A percentile compares a stretch with the other conserved stretches of the same genome.
These are phyloP conservation scores for Eimeria tenella DNA, from an alignment of 169 alveolate species.

Conservation along the genomic window DNA sequence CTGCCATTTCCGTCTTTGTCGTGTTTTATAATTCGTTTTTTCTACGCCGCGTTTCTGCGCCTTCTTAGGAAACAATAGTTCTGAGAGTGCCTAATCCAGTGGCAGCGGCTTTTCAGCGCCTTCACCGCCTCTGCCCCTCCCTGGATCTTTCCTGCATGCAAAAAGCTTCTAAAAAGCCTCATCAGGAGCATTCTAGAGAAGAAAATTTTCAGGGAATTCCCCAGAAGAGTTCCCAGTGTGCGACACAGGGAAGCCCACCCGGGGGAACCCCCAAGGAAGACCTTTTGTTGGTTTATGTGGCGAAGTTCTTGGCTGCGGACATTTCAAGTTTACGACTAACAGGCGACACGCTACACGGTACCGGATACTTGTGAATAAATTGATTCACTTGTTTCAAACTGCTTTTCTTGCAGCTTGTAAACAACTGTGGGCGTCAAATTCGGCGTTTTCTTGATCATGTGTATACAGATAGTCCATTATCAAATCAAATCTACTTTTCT, in stretches of 20 bases:
- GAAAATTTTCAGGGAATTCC: neutral
- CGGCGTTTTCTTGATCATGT: too few relatives aligned
- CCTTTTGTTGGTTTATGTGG: slow-evolving; percentile 53
- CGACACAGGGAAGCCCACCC: too few relatives aligned
- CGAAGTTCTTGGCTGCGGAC: slow-evolving; percentile 70
- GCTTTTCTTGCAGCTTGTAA: too few relatives aligned
- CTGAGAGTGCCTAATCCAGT: slow-evolving; percentile 83
- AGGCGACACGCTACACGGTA: slow-evolving; percentile 63
- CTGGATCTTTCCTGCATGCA: neutral
- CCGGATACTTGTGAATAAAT: too few relatives aligned
- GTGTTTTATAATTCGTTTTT: neutral
- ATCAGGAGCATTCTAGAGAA: neutral
- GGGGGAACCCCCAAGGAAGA: neutral
- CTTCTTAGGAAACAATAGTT: slow-evolving; percentile 16
- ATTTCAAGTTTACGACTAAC: slow-evolving; percentile 7
- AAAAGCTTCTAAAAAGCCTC: neutral
- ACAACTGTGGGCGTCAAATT: too few relatives aligned
- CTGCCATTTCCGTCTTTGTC: too few relatives aligned
- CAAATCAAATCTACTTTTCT: too few relatives aligned
- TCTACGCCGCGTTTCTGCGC: neutral
- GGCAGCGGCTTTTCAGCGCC: slow-evolving; percentile 79
- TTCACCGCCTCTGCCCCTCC: slow-evolving; percentile 76
- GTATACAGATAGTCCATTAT: too few relatives aligned
- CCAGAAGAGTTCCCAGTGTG: too few relatives aligned
- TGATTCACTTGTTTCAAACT: too few relatives aligned